Percentiles rank a stretch among this genome's conserved stretches.
These are phyloP conservation scores for Trypanosoma vivax DNA, from an alignment of 208 protist species.

Conservation along the genomic window DNA sequence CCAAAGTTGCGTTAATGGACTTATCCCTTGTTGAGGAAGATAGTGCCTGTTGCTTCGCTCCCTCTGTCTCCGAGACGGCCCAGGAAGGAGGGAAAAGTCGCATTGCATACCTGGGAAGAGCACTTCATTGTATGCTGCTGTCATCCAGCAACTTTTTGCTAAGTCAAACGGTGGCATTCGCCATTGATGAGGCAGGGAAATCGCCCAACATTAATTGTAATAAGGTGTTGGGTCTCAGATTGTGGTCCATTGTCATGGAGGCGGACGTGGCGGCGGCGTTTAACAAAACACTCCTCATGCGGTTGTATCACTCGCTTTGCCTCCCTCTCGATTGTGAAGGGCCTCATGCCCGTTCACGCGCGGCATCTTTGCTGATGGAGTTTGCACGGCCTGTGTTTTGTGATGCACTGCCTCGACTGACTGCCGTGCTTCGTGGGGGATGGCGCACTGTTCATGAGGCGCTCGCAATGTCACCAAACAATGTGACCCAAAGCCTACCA, in stretches of 20 bases:
- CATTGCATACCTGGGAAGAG: not conserved
- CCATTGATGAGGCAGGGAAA: not conserved
- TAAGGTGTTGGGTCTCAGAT: not conserved
- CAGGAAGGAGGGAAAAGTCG: not conserved
- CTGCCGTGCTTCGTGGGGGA: conserved; percentile 1
- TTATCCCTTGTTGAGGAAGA: conserved; percentile 1
- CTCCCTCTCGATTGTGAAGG: not conserved
- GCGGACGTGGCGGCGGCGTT: conserved; percentile 16
- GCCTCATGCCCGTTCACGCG: not conserved
- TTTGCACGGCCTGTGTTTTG: conserved; percentile 20
- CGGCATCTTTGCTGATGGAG: conserved; percentile 9
- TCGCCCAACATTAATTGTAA: not conserved
- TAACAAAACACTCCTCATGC: conserved; percentile 11
- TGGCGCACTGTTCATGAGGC: conserved; percentile 1
- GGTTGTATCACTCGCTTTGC: conserved; percentile 5
- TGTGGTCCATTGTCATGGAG: conserved; percentile 17
- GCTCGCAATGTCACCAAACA: not conserved
- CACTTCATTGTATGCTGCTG: conserved; percentile 12
- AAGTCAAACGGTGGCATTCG: not conserved
- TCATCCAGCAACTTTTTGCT: conserved; percentile 9
- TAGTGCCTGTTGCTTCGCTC: not conserved
- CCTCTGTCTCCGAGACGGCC: not conserved
- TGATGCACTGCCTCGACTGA: conserved; percentile 5
- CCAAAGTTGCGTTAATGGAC: conserved; percentile 4
- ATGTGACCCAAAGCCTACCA: not conserved